These are phyloP conservation scores for Coix lacrymajobi DNA, from an alignment of 176 grass and related monocot species.

Conservation along the genomic window DNA sequence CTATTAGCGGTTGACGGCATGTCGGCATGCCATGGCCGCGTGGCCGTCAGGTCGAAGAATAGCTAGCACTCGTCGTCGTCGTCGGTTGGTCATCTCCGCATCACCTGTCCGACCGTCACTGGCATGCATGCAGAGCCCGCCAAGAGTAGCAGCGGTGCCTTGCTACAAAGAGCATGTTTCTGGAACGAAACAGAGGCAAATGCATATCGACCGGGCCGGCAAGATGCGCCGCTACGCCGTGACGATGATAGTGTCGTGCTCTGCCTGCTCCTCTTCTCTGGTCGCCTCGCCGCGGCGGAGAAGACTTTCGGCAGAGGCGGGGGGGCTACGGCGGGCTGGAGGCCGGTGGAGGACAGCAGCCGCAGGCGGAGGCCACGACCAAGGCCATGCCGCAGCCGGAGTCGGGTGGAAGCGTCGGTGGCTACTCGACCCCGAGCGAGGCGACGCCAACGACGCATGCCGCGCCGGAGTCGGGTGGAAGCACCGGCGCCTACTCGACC, in stretches of 20 bases:
- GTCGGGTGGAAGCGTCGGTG: no score
- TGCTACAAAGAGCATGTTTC: neutral
- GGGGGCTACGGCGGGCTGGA: neutral
- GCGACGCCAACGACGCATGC: neutral
- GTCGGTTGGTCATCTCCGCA: no score
- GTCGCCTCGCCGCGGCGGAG: neutral
- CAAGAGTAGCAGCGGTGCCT: neutral
- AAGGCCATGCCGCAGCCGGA: no score
- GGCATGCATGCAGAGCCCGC: neutral
- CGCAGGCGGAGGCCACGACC: neutral
- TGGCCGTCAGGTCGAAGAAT: no score
- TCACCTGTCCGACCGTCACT: neutral
- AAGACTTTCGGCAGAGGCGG: neutral
- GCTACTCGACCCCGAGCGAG: neutral
- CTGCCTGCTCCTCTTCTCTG: conserved; percentile 6
- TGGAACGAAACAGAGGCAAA: neutral
- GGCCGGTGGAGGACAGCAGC: neutral
- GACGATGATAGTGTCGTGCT: neutral
- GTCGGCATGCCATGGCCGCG: no score
- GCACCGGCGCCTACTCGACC: neutral
- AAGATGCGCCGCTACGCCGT: conserved; percentile 2
- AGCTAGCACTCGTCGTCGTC: no score
- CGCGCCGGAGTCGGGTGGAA: no score
- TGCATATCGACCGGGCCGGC: neutral
- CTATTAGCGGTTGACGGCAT: no score